A percentile compares a stretch with the other conserved stretches of the same genome.
Conservation (phyloP, 2,329 filamentous ascomycete genomes). For the Sphaerulina musiva region DNA sequence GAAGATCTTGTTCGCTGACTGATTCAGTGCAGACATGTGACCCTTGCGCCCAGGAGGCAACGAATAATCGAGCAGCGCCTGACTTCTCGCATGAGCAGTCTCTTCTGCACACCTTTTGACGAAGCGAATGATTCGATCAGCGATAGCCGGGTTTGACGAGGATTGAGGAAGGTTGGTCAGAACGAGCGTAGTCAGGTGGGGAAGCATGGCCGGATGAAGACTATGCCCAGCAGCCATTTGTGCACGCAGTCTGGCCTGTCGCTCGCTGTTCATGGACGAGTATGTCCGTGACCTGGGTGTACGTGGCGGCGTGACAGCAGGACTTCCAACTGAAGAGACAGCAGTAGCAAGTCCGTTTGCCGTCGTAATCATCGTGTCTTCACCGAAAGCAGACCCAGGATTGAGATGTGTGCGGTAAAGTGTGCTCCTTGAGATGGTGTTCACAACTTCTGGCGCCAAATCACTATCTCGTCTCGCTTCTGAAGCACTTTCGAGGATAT, state of each 20-base stretch:
- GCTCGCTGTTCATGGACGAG: constrained; percentile 27
- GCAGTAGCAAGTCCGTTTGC: constrained; percentile 4
- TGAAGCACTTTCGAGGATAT: not conserved
- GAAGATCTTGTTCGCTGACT: constrained; percentile 40
- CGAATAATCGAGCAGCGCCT: constrained; percentile 52
- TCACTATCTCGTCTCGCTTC: constrained; percentile 37
- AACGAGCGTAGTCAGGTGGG: constrained; percentile 49
- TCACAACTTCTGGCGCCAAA: constrained; percentile 43
- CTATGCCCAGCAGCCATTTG: constrained; percentile 22
- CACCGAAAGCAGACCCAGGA: constrained; percentile 21
- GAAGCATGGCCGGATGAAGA: constrained; percentile 51
- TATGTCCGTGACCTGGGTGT: constrained; percentile 25
- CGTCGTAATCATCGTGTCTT: constrained; percentile 10
- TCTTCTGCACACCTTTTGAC: constrained; percentile 54
- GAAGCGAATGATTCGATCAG: constrained; percentile 47
- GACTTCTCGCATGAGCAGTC: constrained; percentile 45
- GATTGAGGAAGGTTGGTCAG: constrained; percentile 50
- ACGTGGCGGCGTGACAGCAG: constrained; percentile 7
- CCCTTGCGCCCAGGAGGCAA: constrained; percentile 52
- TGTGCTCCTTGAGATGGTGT: constrained; percentile 17
- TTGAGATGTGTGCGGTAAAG: constrained; percentile 16
- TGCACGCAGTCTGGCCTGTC: constrained; percentile 26
- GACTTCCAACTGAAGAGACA: constrained; percentile 6
- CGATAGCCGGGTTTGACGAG: constrained; percentile 34
- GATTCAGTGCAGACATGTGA: constrained; percentile 42